These are phyloP conservation scores for Blastosporella zonata DNA, from an alignment of 1,284 basidiomycete species.

Conservation along the genomic window DNA sequence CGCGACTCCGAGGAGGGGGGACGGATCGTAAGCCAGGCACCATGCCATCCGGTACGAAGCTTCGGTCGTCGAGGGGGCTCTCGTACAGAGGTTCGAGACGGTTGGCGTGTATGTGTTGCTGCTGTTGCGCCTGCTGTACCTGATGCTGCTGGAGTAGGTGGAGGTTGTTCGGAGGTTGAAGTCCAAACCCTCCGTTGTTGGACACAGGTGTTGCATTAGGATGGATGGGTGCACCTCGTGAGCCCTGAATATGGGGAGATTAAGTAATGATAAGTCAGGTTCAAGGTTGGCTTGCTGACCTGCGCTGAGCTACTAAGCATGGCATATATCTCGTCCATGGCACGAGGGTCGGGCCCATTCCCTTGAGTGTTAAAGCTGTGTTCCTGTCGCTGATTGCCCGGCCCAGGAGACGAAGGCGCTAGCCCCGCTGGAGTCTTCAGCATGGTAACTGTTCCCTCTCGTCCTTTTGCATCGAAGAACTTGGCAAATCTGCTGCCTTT, in stretches of 20 bases:
- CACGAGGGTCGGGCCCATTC: slow-evolving; percentile 44
- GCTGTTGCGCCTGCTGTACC: slow-evolving; percentile 37
- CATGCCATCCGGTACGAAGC: slow-evolving; percentile 78
- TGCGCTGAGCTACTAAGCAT: slow-evolving; percentile 68
- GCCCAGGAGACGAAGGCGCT: slow-evolving; percentile 42
- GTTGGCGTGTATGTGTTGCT: slow-evolving; percentile 28
- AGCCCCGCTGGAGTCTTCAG: slow-evolving; percentile 39
- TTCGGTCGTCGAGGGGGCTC: slow-evolving; percentile 67
- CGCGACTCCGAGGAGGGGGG: slow-evolving; percentile 58
- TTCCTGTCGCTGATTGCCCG: slow-evolving; percentile 47
- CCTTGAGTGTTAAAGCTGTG: slow-evolving; percentile 33
- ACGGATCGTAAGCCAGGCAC: slow-evolving; percentile 74
- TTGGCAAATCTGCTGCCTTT: slow-evolving; percentile 81
- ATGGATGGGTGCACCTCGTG: slow-evolving; percentile 25
- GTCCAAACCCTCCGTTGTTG: slow-evolving; percentile 29
- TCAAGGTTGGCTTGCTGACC: slow-evolving; percentile 34
- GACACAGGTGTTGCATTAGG: slow-evolving; percentile 20
- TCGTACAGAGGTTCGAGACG: slow-evolving; percentile 70
- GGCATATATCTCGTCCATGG: slow-evolving; percentile 74
- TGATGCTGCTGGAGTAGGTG: slow-evolving; percentile 41
- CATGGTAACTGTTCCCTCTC: slow-evolving; percentile 38
- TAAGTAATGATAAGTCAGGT: background rate
- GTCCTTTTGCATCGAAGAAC: slow-evolving; percentile 72
- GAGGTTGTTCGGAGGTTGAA: slow-evolving; percentile 32
- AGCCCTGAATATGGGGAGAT: slow-evolving; percentile 18